Evolutionary conservation across 208 protist genomes (phyloP).

Genomic region (Vickermania spadyakhi): DNA sequence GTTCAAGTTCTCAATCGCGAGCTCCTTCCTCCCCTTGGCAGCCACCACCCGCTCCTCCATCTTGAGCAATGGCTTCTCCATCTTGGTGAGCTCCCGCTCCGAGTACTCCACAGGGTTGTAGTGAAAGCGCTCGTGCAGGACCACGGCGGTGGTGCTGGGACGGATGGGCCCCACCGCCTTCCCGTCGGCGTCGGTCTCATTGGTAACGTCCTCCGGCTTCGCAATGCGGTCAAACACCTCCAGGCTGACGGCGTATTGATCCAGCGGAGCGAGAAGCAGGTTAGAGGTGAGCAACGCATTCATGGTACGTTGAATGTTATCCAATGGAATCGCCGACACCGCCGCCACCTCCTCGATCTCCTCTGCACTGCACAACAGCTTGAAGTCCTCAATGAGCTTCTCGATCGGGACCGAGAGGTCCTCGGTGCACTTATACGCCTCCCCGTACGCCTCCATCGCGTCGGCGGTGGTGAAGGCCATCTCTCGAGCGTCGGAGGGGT

Average conservation of each 20-base stretch:
- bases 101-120: slow-evolving; percentile 63
- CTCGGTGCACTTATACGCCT: slow-evolving; percentile 54
- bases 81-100: slow-evolving; percentile 49
- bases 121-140: slow-evolving; percentile 60
- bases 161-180: slow-evolving; percentile 11
- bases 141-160: slow-evolving; percentile 46
- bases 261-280: slow-evolving; percentile 51
- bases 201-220: slow-evolving; percentile 9
- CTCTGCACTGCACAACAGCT: slow-evolving; percentile 24
- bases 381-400: slow-evolving; percentile 25
- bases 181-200: slow-evolving; percentile 1
- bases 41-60: slow-evolving; percentile 49
- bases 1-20: slow-evolving; percentile 39
- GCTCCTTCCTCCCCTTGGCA: slow-evolving; percentile 47
- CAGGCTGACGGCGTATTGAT: slow-evolving; percentile 34
- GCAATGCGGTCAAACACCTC: slow-evolving; percentile 31
- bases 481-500: slow-evolving; percentile 26
- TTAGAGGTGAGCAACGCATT: slow-evolving; percentile 50
- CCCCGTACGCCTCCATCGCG: slow-evolving; percentile 31
- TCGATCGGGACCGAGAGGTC: slow-evolving; percentile 21
- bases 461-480: slow-evolving; percentile 27
- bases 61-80: slow-evolving; percentile 32
- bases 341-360: slow-evolving; percentile 17
- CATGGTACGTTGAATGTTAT: slow-evolving; percentile 42
- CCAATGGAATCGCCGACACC: slow-evolving; percentile 22